phyloP scores from a whole-genome alignment of 164 flowering plant species.

The Kalanchoe fedtschenkoi region DNA sequence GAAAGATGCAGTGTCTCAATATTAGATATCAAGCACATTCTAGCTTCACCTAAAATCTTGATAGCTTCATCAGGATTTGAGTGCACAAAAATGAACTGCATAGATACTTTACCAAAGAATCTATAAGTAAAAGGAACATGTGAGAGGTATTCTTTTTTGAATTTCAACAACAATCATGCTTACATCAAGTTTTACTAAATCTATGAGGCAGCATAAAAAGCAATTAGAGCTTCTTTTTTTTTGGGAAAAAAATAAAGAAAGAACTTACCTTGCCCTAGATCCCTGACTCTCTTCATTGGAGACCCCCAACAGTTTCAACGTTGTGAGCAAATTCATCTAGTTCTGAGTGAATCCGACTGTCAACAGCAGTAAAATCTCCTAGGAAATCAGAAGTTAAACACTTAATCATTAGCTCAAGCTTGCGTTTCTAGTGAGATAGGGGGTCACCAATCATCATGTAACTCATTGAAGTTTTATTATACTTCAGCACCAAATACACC shows the following conservation, averaged over 20 bases:
- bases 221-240: not conserved
- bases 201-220: not conserved
- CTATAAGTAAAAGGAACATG: too few relatives aligned
- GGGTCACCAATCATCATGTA: not conserved
- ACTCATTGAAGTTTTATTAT: not conserved
- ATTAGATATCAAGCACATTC: too few relatives aligned
- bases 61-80: too few relatives aligned
- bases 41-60: too few relatives aligned
- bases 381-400: slow-evolving; percentile 92
- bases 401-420: slow-evolving; percentile 87
- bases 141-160: too few relatives aligned
- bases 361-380: slow-evolving; percentile 71
- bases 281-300: slow-evolving; percentile 86
- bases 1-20: too few relatives aligned
- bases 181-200: not conserved
- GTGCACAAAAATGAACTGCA: not conserved
- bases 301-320: slow-evolving; percentile 86
- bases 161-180: too few relatives aligned
- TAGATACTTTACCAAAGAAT: not conserved
- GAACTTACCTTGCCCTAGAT: slow-evolving; percentile 85
- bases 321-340: slow-evolving; percentile 98
- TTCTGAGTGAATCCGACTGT: slow-evolving; percentile 61
- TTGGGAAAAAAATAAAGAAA: not conserved
- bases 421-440: slow-evolving; percentile 47
- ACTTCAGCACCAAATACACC: not conserved